Base-by-base conservation (phyloP, 495 filamentous ascomycete species). In the Aspergillus egyptiacus region DNA sequence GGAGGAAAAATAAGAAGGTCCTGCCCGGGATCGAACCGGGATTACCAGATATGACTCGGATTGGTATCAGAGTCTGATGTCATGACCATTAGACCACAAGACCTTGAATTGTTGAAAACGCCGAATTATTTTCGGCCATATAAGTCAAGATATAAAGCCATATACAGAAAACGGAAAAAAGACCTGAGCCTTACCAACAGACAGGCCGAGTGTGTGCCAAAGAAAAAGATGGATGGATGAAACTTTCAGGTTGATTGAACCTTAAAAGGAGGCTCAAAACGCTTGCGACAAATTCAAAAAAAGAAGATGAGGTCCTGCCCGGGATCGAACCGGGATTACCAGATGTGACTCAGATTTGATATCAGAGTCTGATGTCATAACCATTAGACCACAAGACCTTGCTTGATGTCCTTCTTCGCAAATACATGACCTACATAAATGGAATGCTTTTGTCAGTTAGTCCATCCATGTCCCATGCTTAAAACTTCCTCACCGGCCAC, bases 401-500 rank as follows among this genome's bases (percentile, higher is more conserved):
- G 3, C 5, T 20, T 44, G 41, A 19, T 44, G 35, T n/a, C n/a
- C n/a, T n/a, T n/a, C n/a, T n/a, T n/a, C n/a, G n/a, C n/a, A n/a
- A n/a, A n/a, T n/a, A n/a, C n/a, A n/a, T n/a, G n/a, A n/a, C n/a
- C n/a, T n/a, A n/a, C n/a, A n/a, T n/a, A n/a, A n/a, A n/a, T 53
- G 76, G 75, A 32, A 53, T 45, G 22, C 57, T 36, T 18, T 65
- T n/a, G 5, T 22, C 19, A 11, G 19, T 6, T 11, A 20, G 22
- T 37, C 14, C 19, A 35, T n/a, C 6, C 17, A 17, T 8, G 2
- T 20, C 15, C 25, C 25, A 28, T 5, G 25, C 5, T 28, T 28
- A n/a, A n/a, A n/a, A n/a, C n/a, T n/a, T n/a, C n/a, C n/a, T n/a
- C n/a, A n/a, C n/a, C n/a, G n/a, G n/a, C n/a, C n/a, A n/a, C n/a